Evolutionary conservation across 805 yeast genomes (phyloP).

Genomic region (Cyberlindnera lachancei): DNA sequence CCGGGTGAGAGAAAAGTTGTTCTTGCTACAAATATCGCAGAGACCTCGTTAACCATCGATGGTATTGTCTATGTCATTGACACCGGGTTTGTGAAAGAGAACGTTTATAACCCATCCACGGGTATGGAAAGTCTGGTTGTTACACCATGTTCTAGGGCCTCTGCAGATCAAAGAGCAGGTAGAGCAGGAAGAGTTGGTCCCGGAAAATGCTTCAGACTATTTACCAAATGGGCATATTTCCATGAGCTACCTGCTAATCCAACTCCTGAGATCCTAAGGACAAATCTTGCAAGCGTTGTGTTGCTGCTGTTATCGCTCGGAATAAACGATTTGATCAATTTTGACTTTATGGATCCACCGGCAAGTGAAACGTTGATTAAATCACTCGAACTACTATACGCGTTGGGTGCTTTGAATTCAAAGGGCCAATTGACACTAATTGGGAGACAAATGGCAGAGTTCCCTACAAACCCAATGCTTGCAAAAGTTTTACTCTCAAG

Average conservation of each 20-base stretch:
- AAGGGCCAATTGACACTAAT: conserved; percentile 68
- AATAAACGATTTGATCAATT: conserved; percentile 68
- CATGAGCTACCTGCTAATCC: conserved; percentile 75
- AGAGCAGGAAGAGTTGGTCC: conserved; percentile 98
- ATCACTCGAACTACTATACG: conserved; percentile 75
- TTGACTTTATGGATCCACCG: conserved; percentile 92
- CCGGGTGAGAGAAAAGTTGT: conserved; percentile 74
- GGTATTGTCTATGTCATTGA: conserved; percentile 94
- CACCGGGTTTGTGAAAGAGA: conserved; percentile 91
- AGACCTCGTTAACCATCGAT: conserved; percentile 91
- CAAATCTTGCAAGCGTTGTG: conserved; percentile 71
- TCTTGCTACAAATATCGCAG: conserved; percentile 94
- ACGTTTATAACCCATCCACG: conserved; percentile 76
- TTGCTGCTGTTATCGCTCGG: conserved; percentile 77
- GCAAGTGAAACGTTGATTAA: conserved; percentile 61
- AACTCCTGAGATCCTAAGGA: conserved; percentile 87
- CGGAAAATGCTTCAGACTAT: conserved; percentile 87
- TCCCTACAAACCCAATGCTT: conserved; percentile 88
- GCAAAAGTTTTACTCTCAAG: conserved; percentile 69
- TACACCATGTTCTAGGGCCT: conserved; percentile 86
- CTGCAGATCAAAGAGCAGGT: conserved; percentile 95
- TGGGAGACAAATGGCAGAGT: conserved; percentile 84
- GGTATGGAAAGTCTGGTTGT: conserved; percentile 87
- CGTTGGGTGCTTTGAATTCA: conserved; percentile 78
- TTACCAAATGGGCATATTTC: conserved; percentile 74